Evolutionary conservation across 257 asterid species (phyloP), one percentile per base, ranked within the genome.

Genomic region (Osmanthus fragrans): DNA sequence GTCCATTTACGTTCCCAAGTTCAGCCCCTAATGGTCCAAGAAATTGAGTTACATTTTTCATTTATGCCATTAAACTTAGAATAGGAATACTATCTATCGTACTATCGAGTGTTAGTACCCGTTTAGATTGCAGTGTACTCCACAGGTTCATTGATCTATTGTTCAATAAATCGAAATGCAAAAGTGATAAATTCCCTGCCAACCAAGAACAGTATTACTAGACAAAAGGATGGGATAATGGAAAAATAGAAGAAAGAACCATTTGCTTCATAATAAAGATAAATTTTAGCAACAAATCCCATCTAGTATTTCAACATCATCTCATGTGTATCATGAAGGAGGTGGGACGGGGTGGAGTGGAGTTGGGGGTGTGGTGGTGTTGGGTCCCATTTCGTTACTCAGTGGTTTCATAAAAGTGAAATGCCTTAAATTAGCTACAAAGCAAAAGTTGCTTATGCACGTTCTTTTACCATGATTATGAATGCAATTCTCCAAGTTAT

Each of bases 191-290:
- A 49, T 49, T 49, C 58, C 58, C 3, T 49, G 58, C 16, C 58
- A 6, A 36, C 9, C 40, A 49, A 56, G 65, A 1, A 56, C 8
- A 49, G 9, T 51, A 21, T 33, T 42, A 33, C 70, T 37, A 73
- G 33, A 72, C 21, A 76, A 69, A 51, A 84, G 73, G 73, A 29
- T 71, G 40, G 65, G 72, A 79, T 49, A 58, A 72, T 75, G 68
- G 45, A 76, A 80, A 84, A 82, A 83, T 75, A 81, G 71, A 75
- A 76, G 73, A 76, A 75, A 78, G 73, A 76, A 75, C 79, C 80
- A 58, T 63, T 81, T 78, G 56, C 88, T 84, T 82, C 32, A 70
- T 82, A 7, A 32, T 73, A 64, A 85, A 82, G 88, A 60, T 49
- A 81, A 79, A 66, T 68, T 68, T 37, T 33, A 45, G n/a, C 70